Evolutionary conservation across 345 rosid species (phyloP).

Genomic region (Salix brachista): DNA sequence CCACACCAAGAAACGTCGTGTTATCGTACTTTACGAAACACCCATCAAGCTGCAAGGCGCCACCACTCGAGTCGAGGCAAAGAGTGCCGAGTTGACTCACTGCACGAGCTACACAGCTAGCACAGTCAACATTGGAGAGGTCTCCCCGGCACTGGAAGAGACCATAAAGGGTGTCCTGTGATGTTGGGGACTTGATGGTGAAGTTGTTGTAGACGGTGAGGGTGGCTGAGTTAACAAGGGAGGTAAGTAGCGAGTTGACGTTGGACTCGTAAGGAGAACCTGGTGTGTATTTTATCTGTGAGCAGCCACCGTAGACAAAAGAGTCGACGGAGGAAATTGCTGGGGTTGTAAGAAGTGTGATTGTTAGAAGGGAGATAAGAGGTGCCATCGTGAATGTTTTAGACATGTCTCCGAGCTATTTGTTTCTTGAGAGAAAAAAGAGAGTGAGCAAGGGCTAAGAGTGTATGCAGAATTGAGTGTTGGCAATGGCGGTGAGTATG

Average conservation of each 20-base stretch:
- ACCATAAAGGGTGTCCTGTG: slow-evolving; percentile 24
- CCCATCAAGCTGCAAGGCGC: slow-evolving; percentile 31
- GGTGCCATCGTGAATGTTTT: background rate
- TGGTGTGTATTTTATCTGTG: slow-evolving; percentile 19
- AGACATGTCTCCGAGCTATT: slow-evolving; percentile 7
- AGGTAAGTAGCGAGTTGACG: slow-evolving; percentile 30
- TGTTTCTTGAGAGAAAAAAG: background rate
- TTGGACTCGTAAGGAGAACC: slow-evolving; percentile 28
- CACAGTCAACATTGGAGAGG: slow-evolving; percentile 22
- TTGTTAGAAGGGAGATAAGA: background rate
- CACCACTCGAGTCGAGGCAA: slow-evolving; percentile 24
- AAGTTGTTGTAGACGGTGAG: slow-evolving; percentile 26
- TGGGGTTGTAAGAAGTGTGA: slow-evolving; percentile 6
- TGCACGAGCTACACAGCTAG: slow-evolving; percentile 21
- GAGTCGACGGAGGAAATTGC: slow-evolving; percentile 15
- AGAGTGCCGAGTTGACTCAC: slow-evolving; percentile 23
- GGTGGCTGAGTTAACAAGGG: slow-evolving; percentile 29
- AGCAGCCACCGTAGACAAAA: slow-evolving; percentile 29
- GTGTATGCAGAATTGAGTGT: background rate
- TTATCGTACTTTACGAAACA: slow-evolving; percentile 31
- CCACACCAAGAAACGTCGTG: slow-evolving; percentile 19
- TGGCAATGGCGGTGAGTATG: background rate
- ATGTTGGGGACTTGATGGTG: slow-evolving; percentile 14
- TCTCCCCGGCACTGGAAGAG: slow-evolving; percentile 37
- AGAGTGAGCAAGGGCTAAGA: background rate